Percentiles rank a stretch among this genome's conserved stretches.
phyloP scores from a whole-genome alignment of 2,329 filamentous ascomycete genomes.

The Diplodia intermedia region DNA sequence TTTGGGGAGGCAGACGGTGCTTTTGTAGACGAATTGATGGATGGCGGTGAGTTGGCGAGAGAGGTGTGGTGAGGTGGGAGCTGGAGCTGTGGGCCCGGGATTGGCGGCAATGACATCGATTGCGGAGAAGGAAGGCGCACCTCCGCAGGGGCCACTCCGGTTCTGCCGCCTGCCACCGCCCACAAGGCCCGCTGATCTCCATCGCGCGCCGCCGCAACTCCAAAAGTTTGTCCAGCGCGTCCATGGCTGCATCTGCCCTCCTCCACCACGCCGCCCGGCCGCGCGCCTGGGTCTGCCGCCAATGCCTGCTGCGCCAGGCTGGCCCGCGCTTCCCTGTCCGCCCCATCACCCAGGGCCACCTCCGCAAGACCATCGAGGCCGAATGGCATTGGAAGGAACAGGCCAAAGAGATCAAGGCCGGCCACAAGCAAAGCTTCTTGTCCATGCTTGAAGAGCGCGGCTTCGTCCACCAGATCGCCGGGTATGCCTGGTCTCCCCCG shows the following conservation, averaged over 20 bases:
- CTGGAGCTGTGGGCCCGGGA: slow-evolving; percentile 1
- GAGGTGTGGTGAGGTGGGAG: too few species aligned
- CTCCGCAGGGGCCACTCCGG: not conserved
- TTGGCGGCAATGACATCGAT: not conserved
- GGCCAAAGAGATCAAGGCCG: slow-evolving; percentile 41
- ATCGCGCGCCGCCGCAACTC: slow-evolving; percentile 2
- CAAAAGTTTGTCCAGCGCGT: slow-evolving; percentile 1
- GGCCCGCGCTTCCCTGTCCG: slow-evolving; percentile 36
- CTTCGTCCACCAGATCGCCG: slow-evolving; percentile 75
- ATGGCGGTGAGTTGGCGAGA: not conserved
- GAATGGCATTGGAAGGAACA: slow-evolving; percentile 39
- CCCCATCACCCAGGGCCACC: slow-evolving; percentile 36
- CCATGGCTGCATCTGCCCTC: slow-evolving; percentile 36
- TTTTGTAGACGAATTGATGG: not conserved
- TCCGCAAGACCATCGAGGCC: slow-evolving; percentile 36
- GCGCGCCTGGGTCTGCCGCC: slow-evolving; percentile 41
- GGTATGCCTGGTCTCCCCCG: slow-evolving; percentile 57
- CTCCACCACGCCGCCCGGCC: slow-evolving; percentile 35
- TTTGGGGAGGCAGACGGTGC: not conserved
- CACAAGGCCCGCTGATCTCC: not conserved
- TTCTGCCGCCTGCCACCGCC: slow-evolving; percentile 14
- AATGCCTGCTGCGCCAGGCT: slow-evolving; percentile 35
- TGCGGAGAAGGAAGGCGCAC: slow-evolving; percentile 1
- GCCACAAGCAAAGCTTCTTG: slow-evolving; percentile 58
- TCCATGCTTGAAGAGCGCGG: slow-evolving; percentile 74